Base-by-base conservation (phyloP, 805 yeast genomes). In the Pichia rugopelliculosa region DNA sequence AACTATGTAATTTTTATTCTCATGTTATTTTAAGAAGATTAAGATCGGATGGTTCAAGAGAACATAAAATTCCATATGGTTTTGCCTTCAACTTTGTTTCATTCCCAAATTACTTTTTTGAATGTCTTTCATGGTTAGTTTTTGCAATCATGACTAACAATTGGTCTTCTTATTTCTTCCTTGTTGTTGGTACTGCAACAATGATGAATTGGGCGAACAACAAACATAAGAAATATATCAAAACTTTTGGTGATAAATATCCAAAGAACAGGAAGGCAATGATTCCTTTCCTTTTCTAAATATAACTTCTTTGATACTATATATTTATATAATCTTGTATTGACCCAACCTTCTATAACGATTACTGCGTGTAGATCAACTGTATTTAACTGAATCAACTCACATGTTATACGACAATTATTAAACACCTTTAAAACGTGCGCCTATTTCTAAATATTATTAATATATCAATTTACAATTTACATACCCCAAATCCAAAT, bases 21-120 rank as follows among this genome's bases (percentile, higher is more conserved):
- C 99, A 93, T 65, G 58, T 75, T 48, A 80, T 77, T 47, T 76
- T 93, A 62, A 73, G 80, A 56, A 58, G 68, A 25, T 68, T 86
- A 54, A 74, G 93, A 57, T 59, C 74, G 4, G 73, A 69, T 38
- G 79, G 78, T 39, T 69, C 78, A 44, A 79, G 74, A 48, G 80
- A 75, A 49, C 83, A 83, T 54, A 75, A 70, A 42, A 82, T 85
- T 56, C 95, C 98, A 21, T 73, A 74, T 52, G 96, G 96, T 18
- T 95, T 87, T 57, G 85, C 91, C 10, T 93, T 93, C 62, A 74
- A 78, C 51, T 66, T 73, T 49, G 86, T 90, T 33, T 81, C 93
- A n/a, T 85, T 88, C 65, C 99, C 99, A 55, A 93, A 93, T 70
- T 93, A 93, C 66, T 84, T 88, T 56, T 91, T 89, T 64, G 99